Evolutionary conservation across 192 early-diverging fungal genomes (phyloP), one percentile per base, ranked within the genome.

Genomic region (Dissophora ornata): DNA sequence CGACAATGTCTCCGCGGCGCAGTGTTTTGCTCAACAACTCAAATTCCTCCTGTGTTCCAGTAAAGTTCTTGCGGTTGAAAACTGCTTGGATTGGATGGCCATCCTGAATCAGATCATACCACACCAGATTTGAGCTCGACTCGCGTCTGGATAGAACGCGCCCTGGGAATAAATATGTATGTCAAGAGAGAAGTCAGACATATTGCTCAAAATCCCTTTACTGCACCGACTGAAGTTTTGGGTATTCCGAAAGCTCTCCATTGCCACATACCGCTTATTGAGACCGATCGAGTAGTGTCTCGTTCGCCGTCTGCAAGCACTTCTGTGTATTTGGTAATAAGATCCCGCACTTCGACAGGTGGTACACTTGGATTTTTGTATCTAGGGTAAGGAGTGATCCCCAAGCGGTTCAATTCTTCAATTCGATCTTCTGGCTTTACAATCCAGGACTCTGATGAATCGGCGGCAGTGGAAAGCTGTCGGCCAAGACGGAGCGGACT

Each of bases 121-220:
- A 95, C 8, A 91, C 77, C 40, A 94, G 84, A 46, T 89, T 91
- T 61, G 85, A 79, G 57, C 90, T 89, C 12, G 92, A 89, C 30
- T 90, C 90, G 16, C 94, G 82, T 60, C 87, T 87, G 8, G 84
- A 87, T 16, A 69, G 57, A 22, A 95, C 79, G n/a, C 92, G 85
- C 10, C 91, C 92, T 71, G 79, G 36, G 13, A 13, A 13, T 9
- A 13, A 38, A 38, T 13, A 38, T 6, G 28, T 47, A n/a, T 22
- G 10, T 30, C 22, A 11, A 52, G 28, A 30, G 50, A 30, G 29
- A 25, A 15, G 50, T 38, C 36, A 38, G 36, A n/a, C n/a, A n/a
- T n/a, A n/a, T n/a, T n/a, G n/a, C n/a, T n/a, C n/a, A n/a, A n/a
- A n/a, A n/a, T n/a, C n/a, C n/a, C n/a, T n/a, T n/a, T n/a, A n/a